phyloP scores from a whole-genome alignment of 1,284 basidiomycete genomes.

The Boletus putidus region DNA sequence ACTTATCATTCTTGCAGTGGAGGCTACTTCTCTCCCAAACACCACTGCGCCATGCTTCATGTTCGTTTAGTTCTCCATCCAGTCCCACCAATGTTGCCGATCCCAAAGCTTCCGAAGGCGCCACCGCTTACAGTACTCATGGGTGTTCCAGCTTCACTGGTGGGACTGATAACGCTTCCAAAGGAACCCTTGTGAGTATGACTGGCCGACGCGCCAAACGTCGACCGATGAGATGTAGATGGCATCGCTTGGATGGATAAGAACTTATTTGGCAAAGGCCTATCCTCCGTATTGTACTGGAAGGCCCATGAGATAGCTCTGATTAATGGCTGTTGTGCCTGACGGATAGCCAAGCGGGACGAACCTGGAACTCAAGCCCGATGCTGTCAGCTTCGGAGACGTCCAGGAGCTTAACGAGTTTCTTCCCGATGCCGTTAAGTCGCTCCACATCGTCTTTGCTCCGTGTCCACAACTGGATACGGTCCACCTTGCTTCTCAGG shows the following conservation, averaged over 20 bases:
- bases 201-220: constrained; percentile 46
- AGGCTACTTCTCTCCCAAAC: not conserved
- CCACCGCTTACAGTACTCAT: constrained; percentile 31
- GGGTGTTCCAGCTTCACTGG: constrained; percentile 30
- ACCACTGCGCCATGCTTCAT: constrained; percentile 9
- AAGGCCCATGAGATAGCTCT: not conserved
- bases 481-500: constrained; percentile 81
- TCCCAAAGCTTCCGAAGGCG: constrained; percentile 54
- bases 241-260: constrained; percentile 73
- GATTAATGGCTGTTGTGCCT: constrained; percentile 3
- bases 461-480: constrained; percentile 89
- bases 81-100: constrained; percentile 42
- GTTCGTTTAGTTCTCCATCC: constrained; percentile 34
- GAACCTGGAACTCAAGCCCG: constrained; percentile 86
- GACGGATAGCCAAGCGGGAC: constrained; percentile 16
- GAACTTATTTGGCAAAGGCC: constrained; percentile 76
- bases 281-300: constrained; percentile 80
- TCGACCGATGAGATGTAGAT: constrained; percentile 59
- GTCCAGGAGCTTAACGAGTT: constrained; percentile 79
- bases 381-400: constrained; percentile 76
- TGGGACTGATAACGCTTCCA: constrained; percentile 26
- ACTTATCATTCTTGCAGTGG: constrained; percentile 7
- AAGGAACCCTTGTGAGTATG: constrained; percentile 29
- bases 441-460: constrained; percentile 79
- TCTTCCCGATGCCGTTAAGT: constrained; percentile 81